Evolutionary conservation across 1,284 basidiomycete species (phyloP), one percentile per base, ranked within the genome.

Genomic region (Ceratobasidium sp.): DNA sequence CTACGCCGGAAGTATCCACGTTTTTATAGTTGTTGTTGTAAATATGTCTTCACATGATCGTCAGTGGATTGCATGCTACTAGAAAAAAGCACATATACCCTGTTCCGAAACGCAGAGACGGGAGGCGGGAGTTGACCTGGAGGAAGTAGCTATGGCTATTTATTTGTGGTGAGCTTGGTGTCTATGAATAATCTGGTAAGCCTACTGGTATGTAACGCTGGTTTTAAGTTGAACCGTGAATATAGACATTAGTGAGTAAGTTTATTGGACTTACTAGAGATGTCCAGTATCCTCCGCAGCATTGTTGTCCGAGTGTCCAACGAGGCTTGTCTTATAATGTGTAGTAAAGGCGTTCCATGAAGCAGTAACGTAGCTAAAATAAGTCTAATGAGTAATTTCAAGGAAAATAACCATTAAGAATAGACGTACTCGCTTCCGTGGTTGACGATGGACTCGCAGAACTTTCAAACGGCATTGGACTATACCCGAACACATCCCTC

Each of bases 91-190:
- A 27, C 56, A 57, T 29, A 32, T 68, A 40, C 32, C 69, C 75
- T 2, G 76, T 77, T 8, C 76, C 76, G 62, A 76, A 77, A 32
- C 76, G 75, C 38, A 77, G 35, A 3, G 75, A 76, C 3, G 76
- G 75, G 15, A 75, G 75, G 29, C 76, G 73, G 0, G 75, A 76
- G 42, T 75, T 75, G 57, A 77, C 69, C n/a, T n/a, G n/a, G n/a
- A n/a, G n/a, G n/a, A n/a, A n/a, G n/a, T n/a, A n/a, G n/a, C n/a
- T n/a, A n/a, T n/a, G n/a, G n/a, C n/a, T n/a, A n/a, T n/a, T n/a
- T n/a, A 1, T 8, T 2, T n/a, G 13, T 34, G 13, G 32, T 60
- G 42, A 60, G 57, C 2, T 45, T 2, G n/a, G n/a, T n/a, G 25
- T n/a, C 42, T 27, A 7, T 25, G 17, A 5, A 15, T 43, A 43